These are phyloP conservation scores for Lentinus brumalis DNA, from an alignment of 768 basidiomycete genomes.

Conservation along the genomic window DNA sequence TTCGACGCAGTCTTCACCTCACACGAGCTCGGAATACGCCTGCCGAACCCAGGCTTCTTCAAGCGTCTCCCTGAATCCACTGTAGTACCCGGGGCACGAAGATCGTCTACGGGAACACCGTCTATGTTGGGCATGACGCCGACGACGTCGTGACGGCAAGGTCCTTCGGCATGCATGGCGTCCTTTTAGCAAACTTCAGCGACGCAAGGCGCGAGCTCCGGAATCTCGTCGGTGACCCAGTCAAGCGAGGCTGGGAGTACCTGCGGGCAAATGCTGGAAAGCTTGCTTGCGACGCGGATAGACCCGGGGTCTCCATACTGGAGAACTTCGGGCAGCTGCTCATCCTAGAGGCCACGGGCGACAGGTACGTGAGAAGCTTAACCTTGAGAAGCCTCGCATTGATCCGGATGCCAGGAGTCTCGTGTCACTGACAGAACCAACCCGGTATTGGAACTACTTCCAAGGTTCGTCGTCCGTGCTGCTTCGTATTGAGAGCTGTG, in stretches of 20 bases:
- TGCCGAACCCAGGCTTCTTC: slow-evolving; percentile 52
- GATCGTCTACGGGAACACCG: slow-evolving; percentile 42
- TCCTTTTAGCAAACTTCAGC: slow-evolving; percentile 45
- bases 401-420: slow-evolving; percentile 36
- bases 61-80: slow-evolving; percentile 40
- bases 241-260: slow-evolving; percentile 43
- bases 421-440: slow-evolving; percentile 41
- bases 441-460: slow-evolving; percentile 57
- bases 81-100: too few relatives aligned
- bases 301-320: slow-evolving; percentile 35
- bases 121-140: slow-evolving; percentile 54
- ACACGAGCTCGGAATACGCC: slow-evolving; percentile 45
- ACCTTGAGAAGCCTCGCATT: not conserved
- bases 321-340: slow-evolving; percentile 62
- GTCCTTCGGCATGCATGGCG: slow-evolving; percentile 50
- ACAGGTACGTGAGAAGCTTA: slow-evolving; percentile 37
- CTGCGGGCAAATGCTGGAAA: slow-evolving; percentile 40
- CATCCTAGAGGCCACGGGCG: slow-evolving; percentile 51
- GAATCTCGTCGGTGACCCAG: slow-evolving; percentile 49
- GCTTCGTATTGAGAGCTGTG: too few relatives aligned
- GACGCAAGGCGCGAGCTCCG: slow-evolving; percentile 47
- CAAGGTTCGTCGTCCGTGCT: slow-evolving; percentile 26
- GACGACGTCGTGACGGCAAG: slow-evolving; percentile 54
- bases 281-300: slow-evolving; percentile 46
- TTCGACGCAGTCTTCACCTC: slow-evolving; percentile 54